Conservation (phyloP, 257 asterid genomes). For the Solanum pinnatisectum region DNA sequence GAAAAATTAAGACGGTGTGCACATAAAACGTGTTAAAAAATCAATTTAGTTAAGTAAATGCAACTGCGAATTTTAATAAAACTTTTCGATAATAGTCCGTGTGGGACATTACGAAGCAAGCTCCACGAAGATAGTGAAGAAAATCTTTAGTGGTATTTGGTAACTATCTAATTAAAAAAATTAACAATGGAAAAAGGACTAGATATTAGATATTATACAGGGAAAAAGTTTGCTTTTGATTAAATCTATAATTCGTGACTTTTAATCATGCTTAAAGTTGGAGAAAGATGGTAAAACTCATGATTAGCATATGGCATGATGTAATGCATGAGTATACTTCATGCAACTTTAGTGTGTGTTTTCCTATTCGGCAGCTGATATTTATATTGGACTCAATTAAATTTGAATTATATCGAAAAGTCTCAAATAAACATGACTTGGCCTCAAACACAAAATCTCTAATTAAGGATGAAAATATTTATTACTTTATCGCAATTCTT, state of each 20-base stretch:
- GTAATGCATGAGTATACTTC: background rate
- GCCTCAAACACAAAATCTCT: background rate
- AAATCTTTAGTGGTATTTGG: constrained; percentile 4
- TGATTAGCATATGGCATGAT: background rate
- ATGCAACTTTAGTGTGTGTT: background rate
- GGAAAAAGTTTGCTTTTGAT: background rate
- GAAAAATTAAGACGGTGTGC: no score
- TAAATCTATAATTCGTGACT: constrained; percentile 23
- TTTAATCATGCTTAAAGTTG: constrained; percentile 42
- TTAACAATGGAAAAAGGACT: background rate
- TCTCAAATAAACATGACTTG: background rate
- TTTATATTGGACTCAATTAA: no score
- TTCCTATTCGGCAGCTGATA: background rate
- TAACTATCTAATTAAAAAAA: constrained; percentile 8
- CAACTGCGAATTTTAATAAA: background rate
- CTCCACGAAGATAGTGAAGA: background rate
- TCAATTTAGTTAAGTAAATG: background rate
- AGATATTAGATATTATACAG: background rate
- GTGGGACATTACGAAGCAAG: background rate
- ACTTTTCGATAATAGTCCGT: background rate
- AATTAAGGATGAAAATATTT: no score
- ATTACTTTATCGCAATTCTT: fast-evolving
- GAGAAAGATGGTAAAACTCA: background rate
- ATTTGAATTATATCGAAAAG: no score
- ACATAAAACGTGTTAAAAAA: background rate